phyloP scores from a whole-genome alignment of 331 rosid genomes.

The Cucumis variabilis region DNA sequence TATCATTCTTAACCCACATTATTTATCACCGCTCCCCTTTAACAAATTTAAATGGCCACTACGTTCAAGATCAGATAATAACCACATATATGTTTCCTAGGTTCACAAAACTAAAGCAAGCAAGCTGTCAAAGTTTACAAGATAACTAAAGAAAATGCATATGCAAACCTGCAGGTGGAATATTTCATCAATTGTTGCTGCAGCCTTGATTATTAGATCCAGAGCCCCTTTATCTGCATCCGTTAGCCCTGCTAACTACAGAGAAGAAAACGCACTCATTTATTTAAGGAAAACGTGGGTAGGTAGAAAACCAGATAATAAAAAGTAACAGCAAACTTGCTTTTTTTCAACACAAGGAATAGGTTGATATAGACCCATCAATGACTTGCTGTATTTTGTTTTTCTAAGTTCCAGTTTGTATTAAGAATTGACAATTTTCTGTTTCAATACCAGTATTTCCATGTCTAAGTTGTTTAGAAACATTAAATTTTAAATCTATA shows the following conservation, averaged over 20 bases:
- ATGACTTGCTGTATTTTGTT: neutral
- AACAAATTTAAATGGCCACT: neutral
- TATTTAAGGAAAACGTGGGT: neutral
- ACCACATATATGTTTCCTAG: constrained; percentile 3
- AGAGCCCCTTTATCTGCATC: constrained; percentile 80
- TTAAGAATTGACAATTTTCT: neutral
- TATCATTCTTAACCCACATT: neutral
- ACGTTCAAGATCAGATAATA: no score
- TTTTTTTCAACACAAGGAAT: neutral
- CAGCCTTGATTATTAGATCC: constrained; percentile 69
- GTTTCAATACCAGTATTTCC: neutral
- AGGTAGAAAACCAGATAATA: neutral
- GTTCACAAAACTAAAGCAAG: constrained; percentile 16
- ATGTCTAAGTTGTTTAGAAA: no score
- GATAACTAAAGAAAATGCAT: neutral
- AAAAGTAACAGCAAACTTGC: neutral
- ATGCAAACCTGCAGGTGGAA: constrained; percentile 75
- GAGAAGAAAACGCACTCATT: constrained; percentile 32
- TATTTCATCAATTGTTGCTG: constrained; percentile 78
- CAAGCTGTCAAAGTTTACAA: constrained; percentile 19
- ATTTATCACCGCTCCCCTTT: neutral
- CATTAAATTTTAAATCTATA: no score
- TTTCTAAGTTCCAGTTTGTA: neutral
- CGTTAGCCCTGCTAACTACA: constrained; percentile 75
- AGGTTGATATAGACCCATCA: neutral